A percentile compares a stretch with the other conserved stretches of the same genome.
These are phyloP conservation scores for Thielaviopsis populi DNA, from an alignment of 2,329 filamentous ascomycete species.

Conservation along the genomic window DNA sequence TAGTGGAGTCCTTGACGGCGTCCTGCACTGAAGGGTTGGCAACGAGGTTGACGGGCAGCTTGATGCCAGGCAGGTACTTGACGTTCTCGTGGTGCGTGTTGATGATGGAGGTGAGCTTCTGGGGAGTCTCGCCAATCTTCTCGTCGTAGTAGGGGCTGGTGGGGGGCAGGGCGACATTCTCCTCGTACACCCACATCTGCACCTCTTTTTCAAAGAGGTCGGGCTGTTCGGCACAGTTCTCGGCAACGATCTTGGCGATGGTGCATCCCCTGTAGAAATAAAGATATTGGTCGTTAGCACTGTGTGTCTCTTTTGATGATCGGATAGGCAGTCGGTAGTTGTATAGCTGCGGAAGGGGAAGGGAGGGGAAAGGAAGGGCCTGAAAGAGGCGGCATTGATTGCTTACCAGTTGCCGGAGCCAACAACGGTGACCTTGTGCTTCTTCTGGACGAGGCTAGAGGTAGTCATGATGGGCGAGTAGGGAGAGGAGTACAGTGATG, in stretches of 20 bases:
- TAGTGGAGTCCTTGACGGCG: constrained; percentile 67
- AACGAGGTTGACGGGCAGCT: constrained; percentile 65
- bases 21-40: constrained; percentile 71
- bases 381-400: not conserved
- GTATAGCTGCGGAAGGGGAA: not conserved
- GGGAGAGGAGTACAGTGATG: not conserved
- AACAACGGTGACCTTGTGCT: constrained; percentile 85
- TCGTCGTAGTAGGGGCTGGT: constrained; percentile 59
- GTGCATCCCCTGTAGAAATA: constrained; percentile 61
- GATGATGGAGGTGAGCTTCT: constrained; percentile 84
- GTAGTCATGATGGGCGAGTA: constrained; percentile 21
- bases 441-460: constrained; percentile 43
- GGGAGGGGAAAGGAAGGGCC: not conserved
- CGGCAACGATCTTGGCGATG: constrained; percentile 90
- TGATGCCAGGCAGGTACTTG: constrained; percentile 89
- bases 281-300: not conserved
- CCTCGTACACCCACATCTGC: constrained; percentile 99
- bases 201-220: constrained; percentile 77
- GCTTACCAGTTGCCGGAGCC: constrained; percentile 90
- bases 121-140: constrained; percentile 46
- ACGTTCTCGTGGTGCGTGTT: constrained; percentile 90
- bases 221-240: constrained; percentile 67
- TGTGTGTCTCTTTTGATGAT: not conserved
- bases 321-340: not conserved
- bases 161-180: constrained; percentile 61